Conservation (phyloP, 2,329 filamentous ascomycete species). For the Arthrobotrys megalospora region DNA sequence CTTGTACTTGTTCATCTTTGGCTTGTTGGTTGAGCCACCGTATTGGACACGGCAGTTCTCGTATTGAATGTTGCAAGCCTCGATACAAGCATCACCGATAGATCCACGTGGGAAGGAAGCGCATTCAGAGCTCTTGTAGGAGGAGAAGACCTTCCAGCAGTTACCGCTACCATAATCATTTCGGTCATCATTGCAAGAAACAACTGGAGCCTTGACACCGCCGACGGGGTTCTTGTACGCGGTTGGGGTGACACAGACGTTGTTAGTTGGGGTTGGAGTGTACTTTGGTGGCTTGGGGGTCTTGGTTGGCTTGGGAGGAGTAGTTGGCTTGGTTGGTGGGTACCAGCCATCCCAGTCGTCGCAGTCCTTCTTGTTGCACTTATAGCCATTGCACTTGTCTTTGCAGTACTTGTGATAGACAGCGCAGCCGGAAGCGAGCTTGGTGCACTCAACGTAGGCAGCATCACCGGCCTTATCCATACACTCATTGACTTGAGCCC, state of each 20-base stretch:
- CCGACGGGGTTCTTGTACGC: conserved; percentile 47
- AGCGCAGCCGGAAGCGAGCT: conserved; percentile 33
- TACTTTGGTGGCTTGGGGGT: conserved; percentile 35
- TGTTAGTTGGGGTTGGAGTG: conserved; percentile 43
- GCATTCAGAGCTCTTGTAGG: conserved; percentile 38
- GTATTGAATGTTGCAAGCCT: conserved; percentile 59
- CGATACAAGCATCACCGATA: conserved; percentile 35
- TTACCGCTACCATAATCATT: conserved; percentile 46
- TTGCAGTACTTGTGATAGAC: conserved; percentile 55
- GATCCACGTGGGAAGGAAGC: conserved; percentile 32
- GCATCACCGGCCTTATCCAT: conserved; percentile 5
- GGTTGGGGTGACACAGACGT: conserved; percentile 50
- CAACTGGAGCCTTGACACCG: conserved; percentile 48
- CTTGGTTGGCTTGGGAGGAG: conserved; percentile 43
- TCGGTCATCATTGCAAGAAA: conserved; percentile 51
- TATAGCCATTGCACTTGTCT: conserved; percentile 37
- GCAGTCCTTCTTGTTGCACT: conserved; percentile 57
- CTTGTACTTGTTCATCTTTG: conserved; percentile 44
- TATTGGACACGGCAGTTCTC: conserved; percentile 60
- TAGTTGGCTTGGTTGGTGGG: conserved; percentile 41
- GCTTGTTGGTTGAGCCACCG: conserved; percentile 53
- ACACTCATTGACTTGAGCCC: conserved; percentile 51
- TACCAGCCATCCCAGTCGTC: conserved; percentile 54
- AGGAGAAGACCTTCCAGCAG: conserved; percentile 55
- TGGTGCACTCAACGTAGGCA: background rate